A percentile compares a stretch with the other conserved stretches of the same genome.
phyloP scores from a whole-genome alignment of 2,329 filamentous ascomycete genomes.

The Fusarium sp. region DNA sequence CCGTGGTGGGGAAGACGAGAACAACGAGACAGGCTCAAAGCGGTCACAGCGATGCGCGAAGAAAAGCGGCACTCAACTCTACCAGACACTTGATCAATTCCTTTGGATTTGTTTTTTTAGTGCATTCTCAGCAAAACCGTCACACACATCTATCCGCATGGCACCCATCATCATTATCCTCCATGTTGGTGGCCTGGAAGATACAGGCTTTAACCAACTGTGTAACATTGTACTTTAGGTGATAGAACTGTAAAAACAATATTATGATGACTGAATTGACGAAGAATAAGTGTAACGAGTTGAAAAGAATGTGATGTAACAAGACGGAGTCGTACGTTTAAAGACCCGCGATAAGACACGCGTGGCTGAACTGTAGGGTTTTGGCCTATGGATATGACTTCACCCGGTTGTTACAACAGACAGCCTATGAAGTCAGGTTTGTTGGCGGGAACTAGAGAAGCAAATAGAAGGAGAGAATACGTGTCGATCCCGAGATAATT shows the following conservation, averaged over 20 bases:
- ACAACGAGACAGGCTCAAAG: constrained; percentile 16
- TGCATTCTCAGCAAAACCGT: constrained; percentile 41
- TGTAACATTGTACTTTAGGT: constrained; percentile 47
- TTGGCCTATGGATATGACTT: not conserved
- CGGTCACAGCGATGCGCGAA: constrained; percentile 31
- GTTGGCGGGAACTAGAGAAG: constrained; percentile 13
- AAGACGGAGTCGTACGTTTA: not conserved
- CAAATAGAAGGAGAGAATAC: constrained; percentile 19
- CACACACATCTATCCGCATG: constrained; percentile 6
- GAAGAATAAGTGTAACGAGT: not conserved
- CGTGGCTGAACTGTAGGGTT: not conserved
- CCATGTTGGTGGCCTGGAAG: constrained; percentile 31
- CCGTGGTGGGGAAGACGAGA: constrained; percentile 4
- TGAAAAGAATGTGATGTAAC: not conserved
- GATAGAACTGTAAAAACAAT: constrained; percentile 45
- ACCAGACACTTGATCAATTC: constrained; percentile 43
- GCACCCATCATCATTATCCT: constrained; percentile 18
- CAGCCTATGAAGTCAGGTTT: not conserved
- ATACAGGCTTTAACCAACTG: constrained; percentile 33
- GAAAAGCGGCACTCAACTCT: constrained; percentile 49
- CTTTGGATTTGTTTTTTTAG: constrained; percentile 38
- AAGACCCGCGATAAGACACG: no score
- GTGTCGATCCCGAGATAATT: not conserved
- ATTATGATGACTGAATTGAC: constrained; percentile 13
- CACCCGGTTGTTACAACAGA: not conserved